phyloP scores from a whole-genome alignment of 2,329 filamentous ascomycete genomes.

The Fusarium odoratissimum region DNA sequence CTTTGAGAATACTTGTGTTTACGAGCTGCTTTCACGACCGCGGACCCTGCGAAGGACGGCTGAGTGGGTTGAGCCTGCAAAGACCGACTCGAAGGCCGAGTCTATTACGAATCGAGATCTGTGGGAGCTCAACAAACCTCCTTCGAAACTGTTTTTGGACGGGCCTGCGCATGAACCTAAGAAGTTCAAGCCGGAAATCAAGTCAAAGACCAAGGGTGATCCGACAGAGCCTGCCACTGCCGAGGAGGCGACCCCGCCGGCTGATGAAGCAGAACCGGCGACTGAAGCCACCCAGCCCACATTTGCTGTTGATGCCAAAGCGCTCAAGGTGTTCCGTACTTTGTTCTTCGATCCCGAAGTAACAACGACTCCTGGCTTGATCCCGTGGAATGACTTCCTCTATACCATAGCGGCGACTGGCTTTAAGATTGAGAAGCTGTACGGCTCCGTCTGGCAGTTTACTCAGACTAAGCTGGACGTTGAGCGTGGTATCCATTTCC shows the following conservation, averaged over 20 bases:
- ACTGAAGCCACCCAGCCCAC: background rate
- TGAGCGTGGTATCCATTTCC: conserved; percentile 1
- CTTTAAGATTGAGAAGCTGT: background rate
- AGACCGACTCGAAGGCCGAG: background rate
- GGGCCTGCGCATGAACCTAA: background rate
- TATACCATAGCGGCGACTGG: background rate
- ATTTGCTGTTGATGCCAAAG: background rate
- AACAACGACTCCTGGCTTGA: background rate
- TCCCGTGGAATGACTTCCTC: background rate
- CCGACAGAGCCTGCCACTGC: fast-evolving
- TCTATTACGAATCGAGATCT: background rate
- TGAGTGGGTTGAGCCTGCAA: background rate
- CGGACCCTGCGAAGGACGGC: background rate
- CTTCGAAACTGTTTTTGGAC: background rate
- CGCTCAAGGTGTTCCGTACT: background rate
- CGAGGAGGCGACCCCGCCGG: fast-evolving
- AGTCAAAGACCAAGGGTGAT: background rate
- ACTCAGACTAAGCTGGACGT: background rate
- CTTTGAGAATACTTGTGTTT: fast-evolving
- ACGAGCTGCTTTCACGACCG: background rate
- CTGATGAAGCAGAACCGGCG: background rate
- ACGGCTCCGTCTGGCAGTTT: conserved; percentile 9
- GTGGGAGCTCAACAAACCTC: background rate
- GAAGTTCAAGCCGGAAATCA: background rate
- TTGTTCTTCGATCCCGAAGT: conserved; percentile 8